Percentiles rank a stretch among this genome's conserved stretches.
Evolutionary conservation across 2,329 filamentous ascomycete species (phyloP).

Genomic region (Dactylellina haptotyla): DNA sequence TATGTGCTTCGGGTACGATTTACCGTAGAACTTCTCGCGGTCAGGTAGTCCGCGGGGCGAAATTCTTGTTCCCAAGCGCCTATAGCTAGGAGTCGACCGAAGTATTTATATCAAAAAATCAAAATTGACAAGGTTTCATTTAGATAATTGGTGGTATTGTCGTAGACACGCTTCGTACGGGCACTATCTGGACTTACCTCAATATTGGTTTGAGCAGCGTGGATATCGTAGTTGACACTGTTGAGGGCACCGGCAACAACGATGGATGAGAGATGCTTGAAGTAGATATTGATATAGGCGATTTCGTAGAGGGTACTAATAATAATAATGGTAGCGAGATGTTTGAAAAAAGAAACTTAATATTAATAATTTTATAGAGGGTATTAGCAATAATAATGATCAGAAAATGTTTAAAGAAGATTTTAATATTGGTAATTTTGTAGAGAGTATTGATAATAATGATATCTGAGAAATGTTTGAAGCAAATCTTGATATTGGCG

Average conservation of each 20-base stretch:
- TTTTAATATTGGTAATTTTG: no score
- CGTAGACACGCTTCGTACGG: slow-evolving; percentile 61
- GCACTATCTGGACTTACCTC: slow-evolving; percentile 64
- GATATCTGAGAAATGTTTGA: no score
- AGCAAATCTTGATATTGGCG: no score
- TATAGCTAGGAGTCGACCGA: background rate
- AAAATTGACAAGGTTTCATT: no score
- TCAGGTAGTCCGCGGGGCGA: background rate
- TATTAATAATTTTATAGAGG: no score
- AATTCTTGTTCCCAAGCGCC: background rate
- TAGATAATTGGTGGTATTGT: slow-evolving; percentile 68
- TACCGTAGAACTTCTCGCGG: background rate
- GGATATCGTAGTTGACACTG: slow-evolving; percentile 78
- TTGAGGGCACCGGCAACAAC: slow-evolving; percentile 73
- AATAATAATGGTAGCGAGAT: no score
- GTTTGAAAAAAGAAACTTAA: no score
- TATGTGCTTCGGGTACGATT: background rate
- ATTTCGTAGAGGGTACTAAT: slow-evolving; percentile 82
- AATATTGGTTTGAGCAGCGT: slow-evolving; percentile 62
- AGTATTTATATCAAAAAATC: no score
- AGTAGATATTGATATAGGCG: slow-evolving; percentile 72
- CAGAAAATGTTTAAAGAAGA: no score
- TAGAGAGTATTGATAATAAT: no score
- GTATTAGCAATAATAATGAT: no score
- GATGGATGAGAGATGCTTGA: slow-evolving; percentile 75